Conservation (phyloP, 768 basidiomycete genomes). For the Artomyces pyxidatus region DNA sequence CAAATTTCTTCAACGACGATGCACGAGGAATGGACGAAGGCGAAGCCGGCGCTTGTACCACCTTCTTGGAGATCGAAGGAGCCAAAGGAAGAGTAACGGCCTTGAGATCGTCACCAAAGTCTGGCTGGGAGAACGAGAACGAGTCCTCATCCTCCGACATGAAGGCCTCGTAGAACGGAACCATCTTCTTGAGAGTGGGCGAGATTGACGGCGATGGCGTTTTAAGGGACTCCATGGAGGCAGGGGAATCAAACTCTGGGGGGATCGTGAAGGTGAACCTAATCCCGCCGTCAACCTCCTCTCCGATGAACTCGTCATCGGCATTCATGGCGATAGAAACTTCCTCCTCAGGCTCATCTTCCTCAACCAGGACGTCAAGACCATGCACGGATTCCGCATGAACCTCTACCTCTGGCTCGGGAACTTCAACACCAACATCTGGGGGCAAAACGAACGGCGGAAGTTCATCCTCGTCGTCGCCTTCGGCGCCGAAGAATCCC, state of each 20-base stretch:
- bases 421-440: conserved; percentile 32
- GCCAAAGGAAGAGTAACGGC: conserved; percentile 1
- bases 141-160: conserved; percentile 16
- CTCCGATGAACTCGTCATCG: conserved; percentile 48
- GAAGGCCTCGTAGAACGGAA: conserved; percentile 12
- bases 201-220: conserved; percentile 9
- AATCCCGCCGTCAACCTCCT: conserved; percentile 56
- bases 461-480: conserved; percentile 40
- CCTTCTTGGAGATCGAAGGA: neutral
- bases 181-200: conserved; percentile 5
- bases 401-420: conserved; percentile 22
- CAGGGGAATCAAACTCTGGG: conserved; percentile 19
- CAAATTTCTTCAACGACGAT: conserved; percentile 27
- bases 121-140: conserved; percentile 16
- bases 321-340: conserved; percentile 24
- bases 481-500: conserved; percentile 34
- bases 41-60: conserved; percentile 17
- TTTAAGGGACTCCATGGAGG: conserved; percentile 16
- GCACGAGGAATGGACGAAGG: conserved; percentile 49
- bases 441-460: conserved; percentile 43
- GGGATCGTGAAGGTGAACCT: conserved; percentile 68
- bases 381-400: conserved; percentile 25
- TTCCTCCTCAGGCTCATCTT: conserved; percentile 33
- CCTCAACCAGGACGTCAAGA: conserved; percentile 36
- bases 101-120: conserved; percentile 15